Base-by-base conservation (phyloP, 2,329 filamentous ascomycete species). In the Fusarium nurragi region DNA sequence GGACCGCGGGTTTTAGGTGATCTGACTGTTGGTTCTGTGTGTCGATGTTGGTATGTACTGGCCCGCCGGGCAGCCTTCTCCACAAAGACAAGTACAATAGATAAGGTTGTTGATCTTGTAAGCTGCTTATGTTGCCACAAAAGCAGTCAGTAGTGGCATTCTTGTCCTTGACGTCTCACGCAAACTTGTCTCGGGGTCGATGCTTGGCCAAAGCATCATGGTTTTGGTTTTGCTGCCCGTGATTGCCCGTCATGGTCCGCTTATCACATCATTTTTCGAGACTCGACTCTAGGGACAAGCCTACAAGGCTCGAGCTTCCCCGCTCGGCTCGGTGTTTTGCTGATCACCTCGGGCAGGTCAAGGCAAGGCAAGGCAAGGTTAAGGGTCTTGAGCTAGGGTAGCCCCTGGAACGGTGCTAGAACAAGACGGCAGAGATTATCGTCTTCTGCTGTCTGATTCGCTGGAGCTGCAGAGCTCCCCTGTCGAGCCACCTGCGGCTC, bases 401-500 rank as follows among this genome's bases (percentile, higher is more conserved):
- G 9, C 32, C 48, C 62, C 63, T 66, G 57, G 21, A 59, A 39
- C 6, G 37, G n/a, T 52, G 23, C 57, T 59, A 45, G 52, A 59
- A 50, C 30, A 44, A 38, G 52, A 49, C 19, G 57, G 57, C 45
- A 55, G 43, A 49, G 49, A 53, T 60, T 25, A 43, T 50, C 39
- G 30, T 21, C 11, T 32, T 53, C 9, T 22, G 22, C 3, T 0
- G 4, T 41, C 13, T 59, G 5, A 71, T 71, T 71, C 49, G 69
- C 6, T 26, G 6, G 2, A 40, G 22, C 13, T 32, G 8, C 38
- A 56, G 6, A 21, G 2, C 4, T 34, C 9, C 68, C 68, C 54
- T 70, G 66, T 60, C 43, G 30, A 48, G 43, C 45, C 54, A 68
- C 66, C 60, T 71, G 68, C 55, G 60, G 70, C 70, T 61, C 53